Evolutionary conservation across 805 yeast genomes (phyloP), one percentile per base, ranked within the genome.

Genomic region (Millerozyma miso): DNA sequence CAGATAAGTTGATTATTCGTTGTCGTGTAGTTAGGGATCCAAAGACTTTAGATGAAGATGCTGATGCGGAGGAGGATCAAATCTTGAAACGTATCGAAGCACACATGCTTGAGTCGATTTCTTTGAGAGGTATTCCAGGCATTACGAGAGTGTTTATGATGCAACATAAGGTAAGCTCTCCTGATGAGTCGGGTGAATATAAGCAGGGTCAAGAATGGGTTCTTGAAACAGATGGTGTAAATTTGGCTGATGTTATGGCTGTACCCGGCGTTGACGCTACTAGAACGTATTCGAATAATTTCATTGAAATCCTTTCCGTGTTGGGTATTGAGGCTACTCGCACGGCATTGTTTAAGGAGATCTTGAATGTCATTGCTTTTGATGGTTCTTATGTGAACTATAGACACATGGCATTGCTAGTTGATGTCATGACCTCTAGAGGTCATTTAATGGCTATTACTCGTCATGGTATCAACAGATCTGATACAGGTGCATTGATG

Each of bases 381-480:
- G 99, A 93, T 77, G 99, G 99, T 86, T 90, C 99, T 32, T 93
- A 93, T 59, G 99, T 93, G 48, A 93, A 93, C 69, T 93, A 93
- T 71, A 84, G 99, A 71, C 99, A 93, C 60, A 85, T 93, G 93
- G 97, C 99, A 3, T 73, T 93, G 56, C 76, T 93, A 56, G 98
- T 93, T 45, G 99, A 93, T 73, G 95, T 90, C 32, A 93, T 93
- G 99, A 93, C 99, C 2, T 87, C 96, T 33, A 84, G 96, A 60
- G 99, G 99, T 59, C 96, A 91, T 61, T 76, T 93, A 66, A 91
- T 95, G 87, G 98, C 99, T 33, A 90, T 93, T 58, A 91, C 98
- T 35, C 95, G 99, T 79, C 99, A 93, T 62, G 99, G 99, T 79
- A 91, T 93, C 69, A 93, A 93, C 69, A 84, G 99, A 71, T 86